Base-by-base conservation (phyloP, 2,329 filamentous ascomycete genomes). In the Fusarium vanettenii region DNA sequence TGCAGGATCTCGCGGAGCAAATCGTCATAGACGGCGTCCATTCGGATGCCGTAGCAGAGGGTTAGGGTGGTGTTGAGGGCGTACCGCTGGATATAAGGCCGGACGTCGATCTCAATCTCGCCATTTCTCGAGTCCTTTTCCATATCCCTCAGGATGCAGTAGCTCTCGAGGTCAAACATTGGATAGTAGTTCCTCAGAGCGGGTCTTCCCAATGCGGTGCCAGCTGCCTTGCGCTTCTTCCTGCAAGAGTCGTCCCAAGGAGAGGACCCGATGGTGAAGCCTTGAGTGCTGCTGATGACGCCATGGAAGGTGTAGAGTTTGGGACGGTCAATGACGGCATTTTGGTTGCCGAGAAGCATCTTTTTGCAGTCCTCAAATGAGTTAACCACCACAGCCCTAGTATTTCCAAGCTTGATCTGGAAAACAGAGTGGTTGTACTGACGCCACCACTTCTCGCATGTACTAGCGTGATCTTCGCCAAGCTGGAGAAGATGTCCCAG, bases 191-290 rank as follows among this genome's bases (percentile, higher is more conserved):
- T 85, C 63, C 84, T 82, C 78, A 89, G 81, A 5, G 85, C 85
- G 0, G 85, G 82, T 27, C 86, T 79, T 16, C 85, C 83, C 1
- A 96, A 86, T 0, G 94, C 93, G 2, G 93, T 94, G 7, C 92
- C 93, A 2, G 93, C 94, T 0, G 92, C 93, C 85, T 94, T 95
- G 73, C 94, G 89, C 20, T 93, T 89, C 27, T 88, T 86, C 82
- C 95, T 95, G 84, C 92, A 94, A 6, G 91, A 94, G 60, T 94
- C 93, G 75, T 95, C 93, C 92, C 94, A 96, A 0, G 94, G 93
- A 0, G 93, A 95, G 0, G 93, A 95, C 2, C 94, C 94, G 70
- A 96, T 94, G 0, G 93, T 95, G 82, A 94, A 93, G 29, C 93
- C 93, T 75, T 94, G 92, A 0, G 92, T 93, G 39, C 87, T 90